phyloP scores from a whole-genome alignment of 2,329 filamentous ascomycete species.

The Xylaria sp. region DNA sequence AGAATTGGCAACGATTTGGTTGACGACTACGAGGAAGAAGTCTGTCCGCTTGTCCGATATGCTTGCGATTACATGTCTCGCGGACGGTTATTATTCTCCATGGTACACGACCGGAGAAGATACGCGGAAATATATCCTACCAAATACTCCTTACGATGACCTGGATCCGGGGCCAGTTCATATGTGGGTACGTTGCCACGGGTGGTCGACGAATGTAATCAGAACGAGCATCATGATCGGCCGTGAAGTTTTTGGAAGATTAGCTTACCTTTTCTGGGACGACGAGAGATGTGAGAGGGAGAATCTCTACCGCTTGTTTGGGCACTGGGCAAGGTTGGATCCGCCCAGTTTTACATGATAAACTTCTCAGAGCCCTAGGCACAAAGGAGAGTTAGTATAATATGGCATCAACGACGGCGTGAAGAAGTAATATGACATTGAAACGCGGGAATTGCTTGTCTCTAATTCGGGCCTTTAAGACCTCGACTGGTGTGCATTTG shows the following conservation, averaged over 20 bases:
- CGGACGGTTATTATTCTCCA: not conserved
- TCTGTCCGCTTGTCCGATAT: not conserved
- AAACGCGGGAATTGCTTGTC: not conserved
- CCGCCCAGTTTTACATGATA: no score
- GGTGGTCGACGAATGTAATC: not conserved
- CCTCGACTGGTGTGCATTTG: not conserved
- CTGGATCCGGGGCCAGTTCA: not conserved
- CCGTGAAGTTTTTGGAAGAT: not conserved
- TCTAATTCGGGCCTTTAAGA: not conserved
- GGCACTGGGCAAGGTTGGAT: no score
- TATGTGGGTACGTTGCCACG: not conserved
- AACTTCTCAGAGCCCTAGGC: no score
- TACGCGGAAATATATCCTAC: rapidly evolving
- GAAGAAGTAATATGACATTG: not conserved
- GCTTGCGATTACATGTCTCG: not conserved
- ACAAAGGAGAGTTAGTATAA: no score
- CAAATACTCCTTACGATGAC: not conserved
- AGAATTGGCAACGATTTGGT: no score
- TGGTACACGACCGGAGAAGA: not conserved
- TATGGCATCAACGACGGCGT: not conserved
- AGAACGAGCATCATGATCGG: no score
- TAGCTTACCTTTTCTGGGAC: not conserved
- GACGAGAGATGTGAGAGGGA: not conserved
- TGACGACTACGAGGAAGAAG: not conserved
- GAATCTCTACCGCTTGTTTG: not conserved